Evolutionary conservation across 345 rosid species (phyloP), one percentile per base, ranked within the genome.

Genomic region (Citrus unshiu): DNA sequence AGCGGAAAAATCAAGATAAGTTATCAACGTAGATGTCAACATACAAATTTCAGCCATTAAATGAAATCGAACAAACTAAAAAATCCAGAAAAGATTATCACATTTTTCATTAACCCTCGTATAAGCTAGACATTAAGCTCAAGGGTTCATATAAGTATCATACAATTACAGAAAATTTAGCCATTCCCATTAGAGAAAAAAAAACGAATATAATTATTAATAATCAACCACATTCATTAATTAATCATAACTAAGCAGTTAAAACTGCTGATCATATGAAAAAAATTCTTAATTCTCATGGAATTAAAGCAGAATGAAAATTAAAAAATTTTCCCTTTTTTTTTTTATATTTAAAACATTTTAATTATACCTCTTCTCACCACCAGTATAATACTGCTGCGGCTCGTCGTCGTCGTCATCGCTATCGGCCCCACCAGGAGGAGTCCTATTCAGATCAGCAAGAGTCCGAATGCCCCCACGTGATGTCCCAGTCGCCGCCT

Each of bases 301-400:
- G 16, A 51, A 51, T 13, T 51, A 51, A 16, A 51, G 21, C 19
- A 51, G 57, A 51, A 51, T 0, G 21, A 51, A 51, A 51, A 13
- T 51, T 14, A 51, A 43, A 10, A 43, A 3, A 0, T 43, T 3
- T 10, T 43, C 49, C 7, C 6, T 35, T 35, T 0, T 35, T 4
- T 25, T 25, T 49, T 49, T 12, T 3, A 51, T 51, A 0, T 10
- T 29, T 14, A 27, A 46, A 29, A 51, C 6, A 43, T 14, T 25
- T 29, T 16, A 30, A 27, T 43, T 40, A 16, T 49, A 71, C 99
- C 98, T 94, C 83, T 92, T 96, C 80, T 94, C 88, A 25, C 97
- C 98, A 46, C 98, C 99, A 68, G 99, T 89, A 13, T 90, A 94
- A 78, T 90, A 89, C 84, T 91, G 91, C 87, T 89, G 92, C 3